These are phyloP conservation scores for Globisporangium okanoganense DNA, from an alignment of 352 stramenopile genomes.

Conservation along the genomic window DNA sequence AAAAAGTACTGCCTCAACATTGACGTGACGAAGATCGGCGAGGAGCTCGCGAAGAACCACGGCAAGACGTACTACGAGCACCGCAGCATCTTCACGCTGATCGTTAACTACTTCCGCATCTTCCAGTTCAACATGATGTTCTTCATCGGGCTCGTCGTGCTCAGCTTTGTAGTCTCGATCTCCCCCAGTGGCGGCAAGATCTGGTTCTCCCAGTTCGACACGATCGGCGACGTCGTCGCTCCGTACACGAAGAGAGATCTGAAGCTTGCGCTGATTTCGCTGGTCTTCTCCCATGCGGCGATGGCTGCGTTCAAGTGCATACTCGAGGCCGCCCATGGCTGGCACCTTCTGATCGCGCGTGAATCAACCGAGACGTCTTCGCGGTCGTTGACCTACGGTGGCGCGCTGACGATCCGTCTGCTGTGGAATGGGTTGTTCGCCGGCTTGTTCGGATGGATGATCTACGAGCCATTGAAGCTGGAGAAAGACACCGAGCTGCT, in stretches of 20 bases:
- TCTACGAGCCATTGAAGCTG: constrained; percentile 42
- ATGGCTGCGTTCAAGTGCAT: constrained; percentile 60
- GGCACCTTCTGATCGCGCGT: constrained; percentile 46
- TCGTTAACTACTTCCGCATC: constrained; percentile 77
- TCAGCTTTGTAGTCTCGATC: constrained; percentile 55
- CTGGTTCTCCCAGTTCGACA: constrained; percentile 58
- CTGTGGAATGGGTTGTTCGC: constrained; percentile 64
- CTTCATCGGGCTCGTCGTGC: constrained; percentile 54
- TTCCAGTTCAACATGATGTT: constrained; percentile 85
- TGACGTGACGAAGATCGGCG: constrained; percentile 42
- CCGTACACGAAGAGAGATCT: constrained; percentile 53
- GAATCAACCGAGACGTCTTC: constrained; percentile 43
- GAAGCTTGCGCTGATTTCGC: constrained; percentile 55
- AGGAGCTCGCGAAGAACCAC: constrained; percentile 53
- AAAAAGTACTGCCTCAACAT: constrained; percentile 63
- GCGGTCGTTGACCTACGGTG: constrained; percentile 55
- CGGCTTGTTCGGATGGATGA: constrained; percentile 57
- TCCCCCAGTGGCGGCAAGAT: constrained; percentile 50
- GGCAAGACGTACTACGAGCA: constrained; percentile 80
- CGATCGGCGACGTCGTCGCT: constrained; percentile 47
- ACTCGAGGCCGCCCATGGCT: constrained; percentile 53
- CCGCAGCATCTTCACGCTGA: constrained; percentile 67
- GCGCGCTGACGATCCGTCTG: constrained; percentile 50
- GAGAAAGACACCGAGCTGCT: constrained; percentile 37
- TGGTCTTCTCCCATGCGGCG: constrained; percentile 42